Evolutionary conservation across 2,329 filamentous ascomycete species (phyloP).

Genomic region (Hypocreales sp.): DNA sequence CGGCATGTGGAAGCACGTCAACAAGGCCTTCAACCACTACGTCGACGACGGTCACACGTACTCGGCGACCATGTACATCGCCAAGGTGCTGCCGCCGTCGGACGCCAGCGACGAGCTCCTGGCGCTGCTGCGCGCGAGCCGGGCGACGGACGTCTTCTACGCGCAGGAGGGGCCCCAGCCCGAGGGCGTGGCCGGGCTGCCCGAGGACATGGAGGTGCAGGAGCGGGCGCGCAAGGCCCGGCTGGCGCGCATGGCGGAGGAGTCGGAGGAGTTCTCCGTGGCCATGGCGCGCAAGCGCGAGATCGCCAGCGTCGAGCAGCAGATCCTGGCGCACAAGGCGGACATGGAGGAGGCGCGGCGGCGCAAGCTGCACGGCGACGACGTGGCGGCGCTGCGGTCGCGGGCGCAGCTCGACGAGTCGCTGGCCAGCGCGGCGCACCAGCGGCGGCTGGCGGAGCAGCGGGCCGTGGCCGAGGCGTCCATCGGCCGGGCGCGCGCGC

Average conservation of each 20-base stretch:
- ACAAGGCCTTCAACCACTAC: constrained; percentile 41
- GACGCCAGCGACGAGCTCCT: constrained; percentile 26
- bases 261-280: constrained; percentile 32
- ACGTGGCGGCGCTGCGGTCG: constrained; percentile 26
- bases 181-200: constrained; percentile 34
- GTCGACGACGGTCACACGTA: constrained; percentile 38
- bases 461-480: constrained; percentile 28
- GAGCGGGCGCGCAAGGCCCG: constrained; percentile 35
- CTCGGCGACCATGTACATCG: constrained; percentile 49
- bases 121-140: constrained; percentile 32
- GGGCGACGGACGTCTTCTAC: constrained; percentile 37
- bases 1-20: constrained; percentile 49
- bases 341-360: constrained; percentile 36
- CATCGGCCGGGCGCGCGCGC: constrained; percentile 24
- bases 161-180: constrained; percentile 37
- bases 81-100: constrained; percentile 25
- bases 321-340: constrained; percentile 31
- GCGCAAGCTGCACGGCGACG: constrained; percentile 27
- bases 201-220: constrained; percentile 29
- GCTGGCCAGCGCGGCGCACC: constrained; percentile 14
- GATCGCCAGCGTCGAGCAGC: constrained; percentile 32
- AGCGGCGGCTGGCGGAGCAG: constrained; percentile 27
- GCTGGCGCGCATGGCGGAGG: constrained; percentile 25
- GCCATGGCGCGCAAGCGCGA: constrained; percentile 33
- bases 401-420: constrained; percentile 31